These are phyloP conservation scores for Obba rivulosa DNA, from an alignment of 768 basidiomycete genomes.

Conservation along the genomic window DNA sequence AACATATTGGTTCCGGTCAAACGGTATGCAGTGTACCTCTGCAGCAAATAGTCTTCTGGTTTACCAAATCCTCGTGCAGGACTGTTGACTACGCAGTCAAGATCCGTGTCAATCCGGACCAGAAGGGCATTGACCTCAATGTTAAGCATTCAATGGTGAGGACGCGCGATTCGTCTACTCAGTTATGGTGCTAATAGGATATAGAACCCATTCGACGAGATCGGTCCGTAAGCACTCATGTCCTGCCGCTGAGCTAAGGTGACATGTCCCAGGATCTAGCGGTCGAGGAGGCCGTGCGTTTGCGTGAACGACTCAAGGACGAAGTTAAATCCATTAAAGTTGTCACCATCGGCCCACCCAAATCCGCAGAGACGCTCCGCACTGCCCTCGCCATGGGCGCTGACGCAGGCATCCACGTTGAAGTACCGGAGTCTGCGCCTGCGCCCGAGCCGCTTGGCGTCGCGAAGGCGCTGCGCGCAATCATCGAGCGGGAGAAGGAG, in stretches of 20 bases:
- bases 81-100: conserved; percentile 97
- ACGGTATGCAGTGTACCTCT: conserved; percentile 39
- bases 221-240: conserved; percentile 51
- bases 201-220: conserved; percentile 98
- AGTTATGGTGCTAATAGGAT: background rate
- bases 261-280: conserved; percentile 40
- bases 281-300: conserved; percentile 92
- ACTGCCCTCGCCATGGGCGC: conserved; percentile 98
- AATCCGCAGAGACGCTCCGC: conserved; percentile 83
- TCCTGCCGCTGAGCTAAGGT: background rate
- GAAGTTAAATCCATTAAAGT: conserved; percentile 83
- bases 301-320: conserved; percentile 81
- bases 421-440: conserved; percentile 66
- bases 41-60: background rate
- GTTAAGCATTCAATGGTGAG: conserved; percentile 99
- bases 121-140: conserved; percentile 93
- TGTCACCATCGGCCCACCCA: conserved; percentile 91
- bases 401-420: conserved; percentile 88
- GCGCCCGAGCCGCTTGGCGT: conserved; percentile 88
- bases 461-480: conserved; percentile 75
- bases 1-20: conserved; percentile 95
- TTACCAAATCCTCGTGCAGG: conserved; percentile 33
- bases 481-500: conserved; percentile 63
- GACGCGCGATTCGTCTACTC: background rate
- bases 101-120: conserved; percentile 93